Evolutionary conservation across 192 early-diverging fungal genomes (phyloP), one percentile per base, ranked within the genome.

Genomic region (Entomortierella beljakovae): DNA sequence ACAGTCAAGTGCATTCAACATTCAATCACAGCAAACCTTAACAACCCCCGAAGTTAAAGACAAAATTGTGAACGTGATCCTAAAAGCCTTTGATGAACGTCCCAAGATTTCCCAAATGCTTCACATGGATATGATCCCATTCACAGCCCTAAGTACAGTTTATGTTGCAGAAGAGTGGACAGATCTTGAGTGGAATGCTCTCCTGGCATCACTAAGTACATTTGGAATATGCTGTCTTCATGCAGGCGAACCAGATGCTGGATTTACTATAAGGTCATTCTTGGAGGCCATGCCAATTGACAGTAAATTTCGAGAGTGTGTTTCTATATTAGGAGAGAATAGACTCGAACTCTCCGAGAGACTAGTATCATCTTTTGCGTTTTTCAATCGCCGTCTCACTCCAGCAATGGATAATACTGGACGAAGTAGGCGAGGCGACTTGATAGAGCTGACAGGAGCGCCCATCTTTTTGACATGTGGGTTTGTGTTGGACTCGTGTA

Each of bases 91-190:
- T 23, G 40, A 64, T 7, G 60, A 64, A 6, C 25, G 20, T 3
- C 0, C 2, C 26, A 22, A 37, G 25, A 71, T 64, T 43, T 60
- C 63, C n/a, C 31, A 57, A 11, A 16, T 8, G 42, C 56, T 56
- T 25, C 58, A 64, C 25, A 6, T 15, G 33, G 54, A 56, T 22
- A 71, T 71, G 70, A 31, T 61, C 23, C 70, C 48, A n/a, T 71
- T 49, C 58, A 25, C 61, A 3, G 22, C n/a, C 34, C 26, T 57
- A 49, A 13, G 18, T 6, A 31, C 70, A 6, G 70, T 61, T 15
- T 35, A 11, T 26, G 35, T 71, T 34, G 54, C 38, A n/a, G 70
- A 71, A 33, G 70, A 71, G 7, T 71, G 70, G 70, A 51, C 50
- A 13, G 13, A 56, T 15, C 38, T 71, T 6, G 69, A 71, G 49